A percentile compares a stretch with the other conserved stretches of the same genome.
Conservation (phyloP, 2,329 filamentous ascomycete species). For the Lasiodiplodia sp. region DNA sequence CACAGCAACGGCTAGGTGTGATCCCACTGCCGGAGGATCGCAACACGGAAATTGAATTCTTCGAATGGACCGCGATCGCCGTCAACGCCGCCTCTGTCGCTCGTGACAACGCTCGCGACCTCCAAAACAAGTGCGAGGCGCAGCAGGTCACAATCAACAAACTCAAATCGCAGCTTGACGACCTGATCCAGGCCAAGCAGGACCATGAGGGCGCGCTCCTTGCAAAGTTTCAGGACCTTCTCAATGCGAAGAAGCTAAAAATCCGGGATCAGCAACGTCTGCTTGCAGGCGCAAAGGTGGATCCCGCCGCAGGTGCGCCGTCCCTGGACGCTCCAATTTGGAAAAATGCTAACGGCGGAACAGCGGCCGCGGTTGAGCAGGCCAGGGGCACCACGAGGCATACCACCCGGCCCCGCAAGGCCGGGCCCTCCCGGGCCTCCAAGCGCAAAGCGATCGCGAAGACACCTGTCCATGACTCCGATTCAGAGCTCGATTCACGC, state of each 20-base stretch:
- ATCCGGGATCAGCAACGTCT: constrained; percentile 76
- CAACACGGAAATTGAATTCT: constrained; percentile 68
- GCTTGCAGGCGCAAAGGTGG: constrained; percentile 62
- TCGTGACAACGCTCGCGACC: constrained; percentile 52
- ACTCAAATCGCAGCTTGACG: constrained; percentile 69
- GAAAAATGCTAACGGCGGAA: constrained; percentile 20
- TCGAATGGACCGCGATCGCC: constrained; percentile 73
- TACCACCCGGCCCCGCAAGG: constrained; percentile 37
- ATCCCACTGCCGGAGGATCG: constrained; percentile 65
- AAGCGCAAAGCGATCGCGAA: constrained; percentile 44
- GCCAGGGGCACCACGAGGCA: constrained; percentile 34
- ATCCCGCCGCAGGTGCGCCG: constrained; percentile 40
- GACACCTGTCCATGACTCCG: constrained; percentile 35
- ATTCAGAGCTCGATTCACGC: constrained; percentile 40
- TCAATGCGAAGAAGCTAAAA: constrained; percentile 83
- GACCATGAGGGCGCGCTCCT: constrained; percentile 72
- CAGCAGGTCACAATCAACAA: constrained; percentile 65
- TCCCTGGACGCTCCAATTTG: constrained; percentile 3
- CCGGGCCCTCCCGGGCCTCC: constrained; percentile 43
- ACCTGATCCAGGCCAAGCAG: constrained; percentile 70
- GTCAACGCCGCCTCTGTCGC: constrained; percentile 58
- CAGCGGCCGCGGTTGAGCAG: constrained; percentile 42
- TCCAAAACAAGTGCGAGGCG: constrained; percentile 52
- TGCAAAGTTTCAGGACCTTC: constrained; percentile 71
- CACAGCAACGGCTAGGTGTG: constrained; percentile 72